Percentiles rank a stretch among this genome's conserved stretches.
Evolutionary conservation across 768 basidiomycete species (phyloP).

Genomic region (Tylopilus rubrobrunneus): DNA sequence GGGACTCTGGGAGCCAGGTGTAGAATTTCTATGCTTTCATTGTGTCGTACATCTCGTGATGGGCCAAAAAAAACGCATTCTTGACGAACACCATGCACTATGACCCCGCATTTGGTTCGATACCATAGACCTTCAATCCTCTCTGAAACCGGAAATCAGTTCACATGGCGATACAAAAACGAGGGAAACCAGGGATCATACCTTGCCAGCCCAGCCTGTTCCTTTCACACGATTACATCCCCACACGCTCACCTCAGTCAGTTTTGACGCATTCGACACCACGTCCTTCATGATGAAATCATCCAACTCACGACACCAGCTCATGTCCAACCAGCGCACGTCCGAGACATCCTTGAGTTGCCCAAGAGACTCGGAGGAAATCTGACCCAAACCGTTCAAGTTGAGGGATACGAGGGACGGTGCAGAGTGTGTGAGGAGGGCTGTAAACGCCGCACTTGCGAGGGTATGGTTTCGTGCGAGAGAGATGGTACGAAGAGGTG

Average conservation of each 20-base stretch:
- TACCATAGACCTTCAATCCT: constrained; percentile 27
- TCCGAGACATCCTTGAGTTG: constrained; percentile 34
- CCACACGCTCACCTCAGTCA: constrained; percentile 49
- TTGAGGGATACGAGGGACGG: constrained; percentile 51
- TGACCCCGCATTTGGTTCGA: constrained; percentile 38
- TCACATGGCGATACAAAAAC: not conserved
- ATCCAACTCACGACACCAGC: constrained; percentile 81
- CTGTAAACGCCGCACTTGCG: constrained; percentile 48
- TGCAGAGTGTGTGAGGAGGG: constrained; percentile 69
- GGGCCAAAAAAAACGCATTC: not conserved
- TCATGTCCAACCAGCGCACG: constrained; percentile 66
- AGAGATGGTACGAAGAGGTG: constrained; percentile 50
- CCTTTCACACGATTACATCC: constrained; percentile 49
- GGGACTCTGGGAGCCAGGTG: not conserved
- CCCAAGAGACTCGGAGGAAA: constrained; percentile 45
- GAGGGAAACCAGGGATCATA: constrained; percentile 17
- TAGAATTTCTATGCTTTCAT: not conserved
- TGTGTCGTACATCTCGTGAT: not conserved
- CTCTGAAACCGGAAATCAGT: constrained; percentile 14
- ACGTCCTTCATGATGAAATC: constrained; percentile 78
- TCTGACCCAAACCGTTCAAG: constrained; percentile 76
- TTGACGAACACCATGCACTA: not conserved
- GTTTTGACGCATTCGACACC: constrained; percentile 40
- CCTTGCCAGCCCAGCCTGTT: constrained; percentile 43
- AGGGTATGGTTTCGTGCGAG: constrained; percentile 61